Base-by-base conservation (phyloP, 768 basidiomycete genomes). In the Multifurca ochricompacta region DNA sequence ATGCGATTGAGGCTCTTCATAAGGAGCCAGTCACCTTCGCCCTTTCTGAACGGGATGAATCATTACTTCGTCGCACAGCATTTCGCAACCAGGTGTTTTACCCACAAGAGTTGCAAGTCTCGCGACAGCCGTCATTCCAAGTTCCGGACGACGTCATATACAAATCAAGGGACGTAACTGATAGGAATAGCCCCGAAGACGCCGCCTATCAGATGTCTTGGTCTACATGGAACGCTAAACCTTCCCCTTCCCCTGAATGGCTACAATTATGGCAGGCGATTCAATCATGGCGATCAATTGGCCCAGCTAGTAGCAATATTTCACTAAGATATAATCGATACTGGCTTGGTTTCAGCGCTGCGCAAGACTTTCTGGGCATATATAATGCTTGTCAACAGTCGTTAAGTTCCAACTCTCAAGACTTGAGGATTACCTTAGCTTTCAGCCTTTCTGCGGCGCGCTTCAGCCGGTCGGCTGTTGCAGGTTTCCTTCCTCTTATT, bases 281-380 rank as follows among this genome's bases (percentile, higher is more conserved):
- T 10, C 18, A 11, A 6, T 44, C 35, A 21, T 18, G 42, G 48
- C 34, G 42, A 18, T 44, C 28, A 0, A 13, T 55, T 9, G 48
- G 54, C 19, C 54, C 41, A 8, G 19, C 54, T 0, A 16, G 2
- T 6, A 10, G 46, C 8, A 7, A 2, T 2, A 11, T 50, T 1
- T 27, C 54, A 2, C 13, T 44, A n/a, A 19, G 18, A 35, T 55
- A 55, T 30, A 50, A 42, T 50, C 48, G 28, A 19, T 37, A 50
- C 21, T 55, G 54, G 54, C 54, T 55, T 11, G 28, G 50, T 10
- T 50, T 44, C 5, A 21, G 50, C 27, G 54, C 7, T 11, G 8
- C 21, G 16, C 35, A 16, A 11, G 54, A 55, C 44, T 55, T 48
- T 48, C 11, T 55, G 3, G n/a, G 5, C 8, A 45, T 55, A 6